These are phyloP conservation scores for Dothideomycetidae sp. DNA, from an alignment of 2,329 filamentous ascomycete genomes.

Conservation along the genomic window DNA sequence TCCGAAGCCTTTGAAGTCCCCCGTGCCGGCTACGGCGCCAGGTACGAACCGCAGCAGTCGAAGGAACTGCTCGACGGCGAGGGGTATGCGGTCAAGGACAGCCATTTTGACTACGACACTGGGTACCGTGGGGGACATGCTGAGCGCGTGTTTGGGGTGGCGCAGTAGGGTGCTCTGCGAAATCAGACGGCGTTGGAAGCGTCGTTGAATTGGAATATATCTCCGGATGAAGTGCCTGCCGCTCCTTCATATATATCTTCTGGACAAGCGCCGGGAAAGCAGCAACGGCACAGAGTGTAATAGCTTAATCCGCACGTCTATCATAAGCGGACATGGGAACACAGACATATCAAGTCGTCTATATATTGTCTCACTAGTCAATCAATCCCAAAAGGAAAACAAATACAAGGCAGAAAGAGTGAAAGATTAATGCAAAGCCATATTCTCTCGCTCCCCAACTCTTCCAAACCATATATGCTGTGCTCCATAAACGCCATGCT, in stretches of 20 bases:
- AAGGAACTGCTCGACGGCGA: conserved; percentile 6
- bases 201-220: no score
- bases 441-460: background rate
- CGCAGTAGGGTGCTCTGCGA: background rate
- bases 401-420: background rate
- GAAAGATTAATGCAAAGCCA: background rate
- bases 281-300: background rate
- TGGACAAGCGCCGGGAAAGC: background rate
- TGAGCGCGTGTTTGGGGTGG: conserved; percentile 8
- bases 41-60: conserved; percentile 2
- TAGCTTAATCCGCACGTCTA: background rate
- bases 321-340: no score
- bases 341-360: no score
- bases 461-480: no score
- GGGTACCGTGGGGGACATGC: conserved; percentile 24
- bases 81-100: conserved; percentile 18
- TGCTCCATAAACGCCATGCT: no score
- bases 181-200: no score
- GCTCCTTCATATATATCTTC: no score
- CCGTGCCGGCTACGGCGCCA: conserved; percentile 15
- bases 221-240: no score
- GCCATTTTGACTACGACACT: conserved; percentile 25
- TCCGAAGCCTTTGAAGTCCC: conserved; percentile 22
- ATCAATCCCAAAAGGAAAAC: no score
- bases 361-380: background rate